Evolutionary conservation across 2,329 filamentous ascomycete genomes (phyloP).

Genomic region (Trichoderma sp.): DNA sequence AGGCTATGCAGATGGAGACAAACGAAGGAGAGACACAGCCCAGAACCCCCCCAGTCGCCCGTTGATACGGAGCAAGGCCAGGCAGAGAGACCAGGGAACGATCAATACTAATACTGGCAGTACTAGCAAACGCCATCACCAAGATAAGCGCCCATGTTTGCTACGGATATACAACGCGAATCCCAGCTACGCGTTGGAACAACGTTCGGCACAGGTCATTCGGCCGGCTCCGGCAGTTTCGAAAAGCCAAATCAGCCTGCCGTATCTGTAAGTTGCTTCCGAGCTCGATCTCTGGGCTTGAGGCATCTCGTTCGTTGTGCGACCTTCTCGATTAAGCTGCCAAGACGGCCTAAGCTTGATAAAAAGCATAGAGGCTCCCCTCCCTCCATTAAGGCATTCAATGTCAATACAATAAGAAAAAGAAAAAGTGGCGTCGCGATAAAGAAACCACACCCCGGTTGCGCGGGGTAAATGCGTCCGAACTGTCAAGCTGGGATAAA

Average conservation of each 20-base stretch:
- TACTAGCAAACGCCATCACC: not conserved
- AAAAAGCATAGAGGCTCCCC: not conserved
- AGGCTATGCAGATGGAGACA: not conserved
- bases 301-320: not conserved
- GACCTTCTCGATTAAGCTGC: constrained; percentile 22
- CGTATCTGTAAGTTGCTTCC: constrained; percentile 24
- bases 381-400: not conserved
- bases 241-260: constrained; percentile 18
- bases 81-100: not conserved
- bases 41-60: not conserved
- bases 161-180: not conserved
- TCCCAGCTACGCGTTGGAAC: not conserved
- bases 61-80: not conserved
- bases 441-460: not conserved
- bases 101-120: not conserved
- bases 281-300: not conserved
- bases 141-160: not conserved
- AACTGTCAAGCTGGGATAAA: not conserved
- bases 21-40: not conserved
- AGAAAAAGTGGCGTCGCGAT: not conserved
- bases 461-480: constrained; percentile 14
- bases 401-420: not conserved
- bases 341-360: constrained; percentile 23
- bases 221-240: constrained; percentile 25
- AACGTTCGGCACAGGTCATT: not conserved